Conservation (phyloP, 768 basidiomycete genomes). For the Tylopilus balloui region DNA sequence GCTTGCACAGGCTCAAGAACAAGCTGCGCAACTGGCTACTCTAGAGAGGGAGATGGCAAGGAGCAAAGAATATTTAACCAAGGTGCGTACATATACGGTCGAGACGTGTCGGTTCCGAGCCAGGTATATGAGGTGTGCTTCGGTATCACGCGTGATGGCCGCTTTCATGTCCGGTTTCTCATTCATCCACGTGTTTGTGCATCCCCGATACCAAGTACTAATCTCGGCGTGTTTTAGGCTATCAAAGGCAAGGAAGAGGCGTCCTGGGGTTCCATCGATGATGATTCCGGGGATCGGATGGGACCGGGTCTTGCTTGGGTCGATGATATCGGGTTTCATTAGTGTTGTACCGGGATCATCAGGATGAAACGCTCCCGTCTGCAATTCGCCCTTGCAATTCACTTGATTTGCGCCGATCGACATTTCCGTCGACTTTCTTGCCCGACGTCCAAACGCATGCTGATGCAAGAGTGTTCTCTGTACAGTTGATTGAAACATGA, state of each 20-base stretch:
- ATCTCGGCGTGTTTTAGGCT: no score
- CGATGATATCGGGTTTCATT: constrained; percentile 26
- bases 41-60: constrained; percentile 40
- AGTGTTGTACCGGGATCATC: neutral
- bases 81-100: constrained; percentile 40
- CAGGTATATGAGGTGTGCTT: no score
- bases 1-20: constrained; percentile 52
- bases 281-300: constrained; percentile 25
- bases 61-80: constrained; percentile 69
- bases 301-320: constrained; percentile 20
- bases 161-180: no score
- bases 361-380: no score
- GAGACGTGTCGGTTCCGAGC: no score
- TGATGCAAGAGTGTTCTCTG: no score
- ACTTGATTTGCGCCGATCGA: neutral
- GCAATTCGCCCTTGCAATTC: neutral
- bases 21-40: constrained; percentile 20
- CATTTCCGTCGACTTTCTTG: no score
- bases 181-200: no score
- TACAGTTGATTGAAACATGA: no score
- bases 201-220: no score
- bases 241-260: constrained; percentile 29
- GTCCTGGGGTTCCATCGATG: constrained; percentile 26
- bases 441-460: no score
- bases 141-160: no score